These are phyloP conservation scores for Aspergillus fumigatus DNA, from an alignment of 2,329 filamentous ascomycete species.

Conservation along the genomic window DNA sequence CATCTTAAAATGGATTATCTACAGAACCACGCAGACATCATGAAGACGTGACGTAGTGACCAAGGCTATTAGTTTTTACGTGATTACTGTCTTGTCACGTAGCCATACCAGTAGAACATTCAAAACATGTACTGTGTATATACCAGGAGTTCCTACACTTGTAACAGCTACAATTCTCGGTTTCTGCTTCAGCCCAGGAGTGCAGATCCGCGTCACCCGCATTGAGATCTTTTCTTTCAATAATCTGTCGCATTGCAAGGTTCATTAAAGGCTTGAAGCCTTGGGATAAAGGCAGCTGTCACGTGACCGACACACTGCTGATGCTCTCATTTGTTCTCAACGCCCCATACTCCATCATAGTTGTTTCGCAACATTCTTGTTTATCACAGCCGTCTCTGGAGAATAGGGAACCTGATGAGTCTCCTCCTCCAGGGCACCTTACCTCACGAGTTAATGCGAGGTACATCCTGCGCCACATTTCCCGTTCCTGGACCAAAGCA, in stretches of 20 bases:
- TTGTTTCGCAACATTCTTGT: no score
- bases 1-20: not conserved
- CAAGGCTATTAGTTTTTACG: not conserved
- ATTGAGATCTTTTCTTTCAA: not conserved
- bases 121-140: not conserved
- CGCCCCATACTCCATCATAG: no score
- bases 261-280: not conserved
- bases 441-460: slow-evolving; percentile 11
- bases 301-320: not conserved
- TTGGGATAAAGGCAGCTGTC: not conserved
- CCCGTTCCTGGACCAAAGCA: slow-evolving; percentile 16
- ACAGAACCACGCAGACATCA: not conserved
- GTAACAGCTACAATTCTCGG: not conserved
- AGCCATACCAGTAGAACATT: not conserved
- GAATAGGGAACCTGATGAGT: not conserved
- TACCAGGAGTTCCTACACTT: not conserved
- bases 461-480: slow-evolving; percentile 11
- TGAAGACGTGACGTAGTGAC: not conserved
- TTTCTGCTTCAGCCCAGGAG: not conserved
- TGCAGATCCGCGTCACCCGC: not conserved
- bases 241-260: not conserved
- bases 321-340: not conserved
- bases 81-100: not conserved
- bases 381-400: no score
- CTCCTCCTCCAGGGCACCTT: not conserved